Conservation (phyloP, 2,329 filamentous ascomycete species). For the Dryadomyces sulphureus region DNA sequence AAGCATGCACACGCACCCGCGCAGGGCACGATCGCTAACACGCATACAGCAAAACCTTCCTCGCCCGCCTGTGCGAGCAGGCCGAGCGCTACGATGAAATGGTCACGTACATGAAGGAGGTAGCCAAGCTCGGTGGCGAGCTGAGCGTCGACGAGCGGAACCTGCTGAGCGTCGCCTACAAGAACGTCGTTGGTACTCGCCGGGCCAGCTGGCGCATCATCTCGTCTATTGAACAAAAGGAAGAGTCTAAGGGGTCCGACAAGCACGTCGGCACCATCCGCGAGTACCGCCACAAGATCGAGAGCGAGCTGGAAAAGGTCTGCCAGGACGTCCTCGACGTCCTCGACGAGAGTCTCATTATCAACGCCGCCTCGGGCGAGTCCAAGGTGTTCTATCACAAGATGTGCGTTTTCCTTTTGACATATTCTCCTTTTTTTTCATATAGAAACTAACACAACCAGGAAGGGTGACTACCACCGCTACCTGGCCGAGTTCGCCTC, state of each 20-base stretch:
- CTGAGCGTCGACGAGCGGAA: slow-evolving; percentile 92
- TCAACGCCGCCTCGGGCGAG: slow-evolving; percentile 86
- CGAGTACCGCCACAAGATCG: slow-evolving; percentile 98
- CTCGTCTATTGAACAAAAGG: slow-evolving; percentile 97
- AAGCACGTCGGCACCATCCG: slow-evolving; percentile 83
- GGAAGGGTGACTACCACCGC: slow-evolving; percentile 99
- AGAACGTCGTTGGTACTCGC: slow-evolving; percentile 95
- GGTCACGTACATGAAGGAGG: slow-evolving; percentile 99
- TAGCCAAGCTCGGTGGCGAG: slow-evolving; percentile 82
- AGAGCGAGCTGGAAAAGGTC: slow-evolving; percentile 91
- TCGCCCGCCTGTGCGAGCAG: slow-evolving; percentile 99
- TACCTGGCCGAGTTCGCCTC: slow-evolving; percentile 95
- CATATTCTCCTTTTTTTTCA: background rate
- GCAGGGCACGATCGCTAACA: slow-evolving; percentile 1
- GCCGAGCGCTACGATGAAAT: slow-evolving; percentile 99
- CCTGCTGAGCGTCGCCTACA: slow-evolving; percentile 94
- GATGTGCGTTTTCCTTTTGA: slow-evolving; percentile 44
- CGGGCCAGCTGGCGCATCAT: slow-evolving; percentile 98
- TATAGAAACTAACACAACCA: slow-evolving; percentile 23
- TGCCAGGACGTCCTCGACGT: slow-evolving; percentile 95
- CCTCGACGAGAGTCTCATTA: slow-evolving; percentile 85
- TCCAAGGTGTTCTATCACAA: slow-evolving; percentile 99
- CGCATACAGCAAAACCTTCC: slow-evolving; percentile 83
- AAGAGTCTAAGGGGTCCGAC: slow-evolving; percentile 96
- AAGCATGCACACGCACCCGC: background rate